These are phyloP conservation scores for Cystofilobasidium ferigula DNA, from an alignment of 768 basidiomycete species.

Conservation along the genomic window DNA sequence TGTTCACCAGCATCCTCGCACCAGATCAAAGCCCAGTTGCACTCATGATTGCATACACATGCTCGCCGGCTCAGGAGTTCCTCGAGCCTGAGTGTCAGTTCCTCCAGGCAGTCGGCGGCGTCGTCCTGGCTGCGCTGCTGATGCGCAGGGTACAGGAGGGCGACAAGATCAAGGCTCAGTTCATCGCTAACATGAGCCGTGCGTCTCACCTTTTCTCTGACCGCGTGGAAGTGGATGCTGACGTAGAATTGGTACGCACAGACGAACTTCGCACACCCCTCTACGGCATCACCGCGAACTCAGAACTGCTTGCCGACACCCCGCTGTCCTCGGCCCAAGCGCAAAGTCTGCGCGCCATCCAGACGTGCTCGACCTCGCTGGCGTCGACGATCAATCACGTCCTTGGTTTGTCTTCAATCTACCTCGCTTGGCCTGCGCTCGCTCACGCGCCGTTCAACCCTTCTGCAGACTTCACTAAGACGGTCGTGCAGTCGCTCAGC, in stretches of 20 bases:
- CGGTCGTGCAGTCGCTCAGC: constrained; percentile 48
- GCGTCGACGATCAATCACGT: constrained; percentile 95
- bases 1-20: constrained; percentile 2
- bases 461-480: constrained; percentile 93
- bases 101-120: background rate
- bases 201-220: background rate
- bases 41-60: background rate
- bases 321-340: constrained; percentile 62
- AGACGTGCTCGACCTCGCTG: constrained; percentile 82
- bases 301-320: constrained; percentile 75
- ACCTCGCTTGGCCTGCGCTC: too few relatives aligned
- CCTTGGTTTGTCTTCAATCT: too few relatives aligned
- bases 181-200: constrained; percentile 66
- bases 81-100: constrained; percentile 6
- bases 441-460: too few relatives aligned
- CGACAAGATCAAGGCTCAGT: constrained; percentile 1
- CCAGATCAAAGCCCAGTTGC: background rate
- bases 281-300: constrained; percentile 77
- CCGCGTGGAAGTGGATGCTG: background rate
- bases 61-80: background rate
- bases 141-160: constrained; percentile 3
- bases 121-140: background rate
- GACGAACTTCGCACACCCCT: constrained; percentile 52
- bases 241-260: constrained; percentile 22
- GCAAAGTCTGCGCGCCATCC: constrained; percentile 81